Base-by-base conservation (phyloP, 805 yeast species). In the Isabelozyma pseudorhagii region DNA sequence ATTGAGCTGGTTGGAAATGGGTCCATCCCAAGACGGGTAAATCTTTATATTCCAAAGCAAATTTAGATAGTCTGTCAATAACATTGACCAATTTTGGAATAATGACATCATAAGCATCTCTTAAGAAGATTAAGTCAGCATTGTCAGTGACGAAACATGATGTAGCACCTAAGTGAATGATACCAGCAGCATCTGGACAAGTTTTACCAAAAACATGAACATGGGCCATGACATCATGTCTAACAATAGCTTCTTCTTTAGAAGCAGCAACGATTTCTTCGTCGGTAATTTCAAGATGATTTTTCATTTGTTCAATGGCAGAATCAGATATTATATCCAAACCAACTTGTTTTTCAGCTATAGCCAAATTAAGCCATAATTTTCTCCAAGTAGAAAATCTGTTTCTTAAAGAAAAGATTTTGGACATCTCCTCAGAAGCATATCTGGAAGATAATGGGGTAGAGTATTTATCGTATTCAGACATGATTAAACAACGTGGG, bases 151-250 rank as follows among this genome's bases (percentile, higher is more conserved):
- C 99, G 61, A 75, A 94, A 80, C 99, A 94, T 3, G 97, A 91
- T 21, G 99, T 94, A 44, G 99, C 99, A 66, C 99, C 99, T 63
- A 94, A 77, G 69, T 94, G 99, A 63, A 94, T 94, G 70, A 94
- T 93, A 59, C 98, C 98, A 38, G 98, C 93, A 36, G 99, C 99
- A 6, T 86, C 87, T 15, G 99, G 99, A 62, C 96, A 89, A 13
- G 89, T 83, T 61, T 85, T 79, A 58, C 99, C 99, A 68, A 88
- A 94, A 50, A 87, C 89, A 67, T 94, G 99, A 50, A 94, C 99
- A 62, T 94, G 99, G 49, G 98, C 97, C 99, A 94, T 94, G 60
- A 94, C 99, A 67, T 94, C 99, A 71, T 94, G 99, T 77, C 99
- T 88, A 50, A 94, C 98, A 68, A 87, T 91, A 47, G 98, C 97